Conservation (phyloP, 352 stramenopile species). For the Aphanomyces cochlioides region DNA sequence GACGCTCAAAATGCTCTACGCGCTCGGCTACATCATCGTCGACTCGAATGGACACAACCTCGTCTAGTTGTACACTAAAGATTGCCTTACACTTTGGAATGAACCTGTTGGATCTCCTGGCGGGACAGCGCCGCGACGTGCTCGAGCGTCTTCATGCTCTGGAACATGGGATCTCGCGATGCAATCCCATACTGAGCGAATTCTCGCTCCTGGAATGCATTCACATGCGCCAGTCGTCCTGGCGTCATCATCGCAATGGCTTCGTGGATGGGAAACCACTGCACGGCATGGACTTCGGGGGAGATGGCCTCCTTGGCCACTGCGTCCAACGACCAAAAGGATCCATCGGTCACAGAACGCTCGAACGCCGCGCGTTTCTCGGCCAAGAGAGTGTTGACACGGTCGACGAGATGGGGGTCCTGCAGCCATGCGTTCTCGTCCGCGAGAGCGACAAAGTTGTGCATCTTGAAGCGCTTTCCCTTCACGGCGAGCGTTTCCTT, state of each 20-base stretch:
- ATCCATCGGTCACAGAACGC: constrained; percentile 34
- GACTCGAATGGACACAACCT: constrained; percentile 37
- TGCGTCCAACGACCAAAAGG: constrained; percentile 42
- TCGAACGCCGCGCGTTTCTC: constrained; percentile 44
- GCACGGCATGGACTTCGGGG: constrained; percentile 50
- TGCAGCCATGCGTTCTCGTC: constrained; percentile 54
- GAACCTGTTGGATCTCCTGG: not conserved
- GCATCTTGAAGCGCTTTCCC: constrained; percentile 48
- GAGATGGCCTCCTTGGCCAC: constrained; percentile 48
- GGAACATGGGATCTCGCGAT: constrained; percentile 53
- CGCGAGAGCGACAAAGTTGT: constrained; percentile 65
- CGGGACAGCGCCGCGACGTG: constrained; percentile 34
- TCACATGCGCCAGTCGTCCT: constrained; percentile 35
- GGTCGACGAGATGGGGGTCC: constrained; percentile 27
- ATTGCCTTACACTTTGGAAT: not conserved
- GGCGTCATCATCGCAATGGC: constrained; percentile 48
- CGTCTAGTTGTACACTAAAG: constrained; percentile 5
- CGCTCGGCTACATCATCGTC: constrained; percentile 81
- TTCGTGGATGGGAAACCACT: constrained; percentile 52
- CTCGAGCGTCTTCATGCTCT: constrained; percentile 45
- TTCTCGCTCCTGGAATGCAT: constrained; percentile 44
- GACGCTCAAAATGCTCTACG: constrained; percentile 83
- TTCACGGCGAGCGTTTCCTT: constrained; percentile 51
- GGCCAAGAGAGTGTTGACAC: constrained; percentile 44
- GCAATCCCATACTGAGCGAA: constrained; percentile 40